These are phyloP conservation scores for Macadamia integrifolia DNA, from an alignment of 164 flowering plant genomes.

Conservation along the genomic window DNA sequence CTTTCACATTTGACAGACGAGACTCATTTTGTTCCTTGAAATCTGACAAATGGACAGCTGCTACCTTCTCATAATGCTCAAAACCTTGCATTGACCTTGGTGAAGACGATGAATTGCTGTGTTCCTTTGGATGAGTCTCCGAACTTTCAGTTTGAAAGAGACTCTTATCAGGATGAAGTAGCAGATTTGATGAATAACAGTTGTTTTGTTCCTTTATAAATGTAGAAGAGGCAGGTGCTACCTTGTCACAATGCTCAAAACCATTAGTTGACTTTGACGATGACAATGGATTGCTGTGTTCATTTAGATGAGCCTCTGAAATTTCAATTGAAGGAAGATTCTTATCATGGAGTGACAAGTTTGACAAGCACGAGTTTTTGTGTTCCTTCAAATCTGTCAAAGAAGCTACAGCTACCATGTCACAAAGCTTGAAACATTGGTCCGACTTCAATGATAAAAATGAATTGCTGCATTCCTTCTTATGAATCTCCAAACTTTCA, in stretches of 20 bases:
- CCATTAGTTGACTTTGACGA: no score
- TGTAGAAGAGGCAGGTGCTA: no score
- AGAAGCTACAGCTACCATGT: slow-evolving; percentile 32
- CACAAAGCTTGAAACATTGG: slow-evolving; percentile 42
- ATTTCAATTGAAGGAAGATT: neutral
- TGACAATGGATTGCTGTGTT: no score
- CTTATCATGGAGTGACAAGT: neutral
- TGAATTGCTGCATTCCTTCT: slow-evolving; percentile 31
- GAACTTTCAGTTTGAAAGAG: no score
- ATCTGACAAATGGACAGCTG: slow-evolving; percentile 12
- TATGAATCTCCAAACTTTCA: no score
- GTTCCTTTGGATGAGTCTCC: neutral
- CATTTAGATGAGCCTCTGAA: no score
- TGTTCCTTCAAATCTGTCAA: slow-evolving; percentile 19
- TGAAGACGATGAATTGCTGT: neutral
- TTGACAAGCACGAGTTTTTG: neutral
- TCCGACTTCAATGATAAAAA: slow-evolving; percentile 52
- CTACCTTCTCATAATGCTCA: slow-evolving; percentile 23
- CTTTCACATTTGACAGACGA: slow-evolving; percentile 1
- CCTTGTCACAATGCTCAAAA: no score
- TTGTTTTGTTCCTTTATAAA: no score
- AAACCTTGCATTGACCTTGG: slow-evolving; percentile 11
- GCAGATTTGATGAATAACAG: no score
- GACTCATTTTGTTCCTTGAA: slow-evolving; percentile 19
- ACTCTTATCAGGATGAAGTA: no score